These are phyloP conservation scores for Apium graveolens DNA, from an alignment of 129 eudicot genomes.

Conservation along the genomic window DNA sequence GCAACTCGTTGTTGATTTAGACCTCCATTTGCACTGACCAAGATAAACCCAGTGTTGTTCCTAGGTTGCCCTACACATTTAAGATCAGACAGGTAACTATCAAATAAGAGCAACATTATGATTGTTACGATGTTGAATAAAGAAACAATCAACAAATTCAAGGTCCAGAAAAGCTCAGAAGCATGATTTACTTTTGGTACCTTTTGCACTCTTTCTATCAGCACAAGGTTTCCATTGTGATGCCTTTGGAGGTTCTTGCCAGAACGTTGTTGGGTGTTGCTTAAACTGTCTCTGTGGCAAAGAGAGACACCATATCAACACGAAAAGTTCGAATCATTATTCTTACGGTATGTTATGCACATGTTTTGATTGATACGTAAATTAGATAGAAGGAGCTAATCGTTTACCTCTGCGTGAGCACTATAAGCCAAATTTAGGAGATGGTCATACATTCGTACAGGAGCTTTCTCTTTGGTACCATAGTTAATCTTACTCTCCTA, in stretches of 20 bases:
- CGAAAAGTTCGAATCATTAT: background rate
- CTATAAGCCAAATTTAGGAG: slow-evolving; percentile 62
- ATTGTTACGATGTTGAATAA: background rate
- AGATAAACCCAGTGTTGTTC: slow-evolving; percentile 56
- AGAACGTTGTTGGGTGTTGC: slow-evolving; percentile 41
- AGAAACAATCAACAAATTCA: background rate
- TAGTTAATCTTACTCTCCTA: slow-evolving; percentile 28
- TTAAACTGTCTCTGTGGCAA: slow-evolving; percentile 41
- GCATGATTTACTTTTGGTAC: slow-evolving; percentile 19
- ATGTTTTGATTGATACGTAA: background rate
- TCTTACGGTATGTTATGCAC: background rate
- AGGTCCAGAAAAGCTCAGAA: background rate
- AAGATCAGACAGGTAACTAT: slow-evolving; percentile 20
- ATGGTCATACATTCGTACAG: slow-evolving; percentile 64
- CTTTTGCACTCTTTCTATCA: slow-evolving; percentile 35
- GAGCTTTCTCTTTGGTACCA: slow-evolving; percentile 20
- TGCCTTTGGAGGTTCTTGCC: slow-evolving; percentile 66
- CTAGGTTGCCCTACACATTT: slow-evolving; percentile 55
- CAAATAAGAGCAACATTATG: background rate
- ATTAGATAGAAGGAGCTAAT: background rate
- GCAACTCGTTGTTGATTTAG: slow-evolving; percentile 98
- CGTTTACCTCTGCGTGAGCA: slow-evolving; percentile 73
- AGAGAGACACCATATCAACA: background rate
- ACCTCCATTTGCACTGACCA: slow-evolving; percentile 97
- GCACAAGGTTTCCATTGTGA: slow-evolving; percentile 88